phyloP scores from a whole-genome alignment of 768 basidiomycete species.

The Psilocybe tampanensis region DNA sequence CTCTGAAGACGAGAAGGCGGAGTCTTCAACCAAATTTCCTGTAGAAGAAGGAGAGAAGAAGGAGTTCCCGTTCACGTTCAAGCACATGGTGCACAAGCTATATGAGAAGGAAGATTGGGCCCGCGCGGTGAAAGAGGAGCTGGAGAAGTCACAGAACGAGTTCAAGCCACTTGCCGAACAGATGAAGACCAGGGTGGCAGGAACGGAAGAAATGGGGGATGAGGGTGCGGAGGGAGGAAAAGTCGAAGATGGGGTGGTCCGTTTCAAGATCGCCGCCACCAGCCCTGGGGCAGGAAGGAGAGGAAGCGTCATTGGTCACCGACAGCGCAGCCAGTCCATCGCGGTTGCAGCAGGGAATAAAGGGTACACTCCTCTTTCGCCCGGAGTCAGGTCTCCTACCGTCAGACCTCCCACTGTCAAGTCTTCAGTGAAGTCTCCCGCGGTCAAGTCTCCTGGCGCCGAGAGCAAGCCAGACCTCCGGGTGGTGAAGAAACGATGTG shows the following conservation, averaged over 20 bases:
- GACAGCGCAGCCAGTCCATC: slow-evolving; percentile 37
- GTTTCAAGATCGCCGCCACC: slow-evolving; percentile 28
- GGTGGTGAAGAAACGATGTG: slow-evolving; percentile 50
- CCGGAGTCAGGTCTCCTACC: slow-evolving; percentile 5
- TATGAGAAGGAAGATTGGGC: slow-evolving; percentile 65
- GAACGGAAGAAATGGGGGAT: slow-evolving; percentile 20
- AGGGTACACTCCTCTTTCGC: slow-evolving; percentile 2
- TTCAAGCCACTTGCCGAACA: slow-evolving; percentile 57
- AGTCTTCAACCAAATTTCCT: slow-evolving; percentile 43
- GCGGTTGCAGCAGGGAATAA: slow-evolving; percentile 2
- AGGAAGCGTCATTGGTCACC: slow-evolving; percentile 20
- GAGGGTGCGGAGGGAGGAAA: slow-evolving; percentile 7
- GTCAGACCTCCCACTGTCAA: slow-evolving; percentile 5
- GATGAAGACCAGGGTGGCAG: slow-evolving; percentile 13
- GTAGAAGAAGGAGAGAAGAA: slow-evolving; percentile 29
- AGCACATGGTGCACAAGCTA: slow-evolving; percentile 66
- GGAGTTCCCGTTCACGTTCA: slow-evolving; percentile 63
- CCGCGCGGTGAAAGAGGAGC: slow-evolving; percentile 51
- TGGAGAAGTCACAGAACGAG: slow-evolving; percentile 55
- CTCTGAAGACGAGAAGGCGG: slow-evolving; percentile 20
- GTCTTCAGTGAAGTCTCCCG: too few species aligned
- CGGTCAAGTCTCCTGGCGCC: slow-evolving; percentile 1
- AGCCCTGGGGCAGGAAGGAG: slow-evolving; percentile 20
- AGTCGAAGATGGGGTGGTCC: slow-evolving; percentile 20
- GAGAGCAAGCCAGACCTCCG: slow-evolving; percentile 22